Conservation (phyloP, 805 yeast genomes). For the Saturnispora besseyi region DNA sequence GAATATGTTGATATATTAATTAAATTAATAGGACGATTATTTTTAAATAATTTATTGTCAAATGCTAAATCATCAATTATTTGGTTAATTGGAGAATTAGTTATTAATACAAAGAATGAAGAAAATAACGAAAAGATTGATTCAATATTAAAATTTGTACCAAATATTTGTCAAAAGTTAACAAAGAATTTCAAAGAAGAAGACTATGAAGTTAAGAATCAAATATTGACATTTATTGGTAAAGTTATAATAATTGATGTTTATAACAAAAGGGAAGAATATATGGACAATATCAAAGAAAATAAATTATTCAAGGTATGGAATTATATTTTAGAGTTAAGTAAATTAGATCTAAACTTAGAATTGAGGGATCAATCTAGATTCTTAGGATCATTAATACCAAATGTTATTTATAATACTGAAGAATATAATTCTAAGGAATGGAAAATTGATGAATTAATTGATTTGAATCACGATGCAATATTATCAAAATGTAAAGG, state of each 20-base stretch:
- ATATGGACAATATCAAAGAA: conserved; percentile 29
- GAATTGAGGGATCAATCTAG: conserved; percentile 85
- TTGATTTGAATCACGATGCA: conserved; percentile 8
- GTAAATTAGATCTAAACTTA: conserved; percentile 63
- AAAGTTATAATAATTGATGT: conserved; percentile 56
- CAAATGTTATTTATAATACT: conserved; percentile 29
- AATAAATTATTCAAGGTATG: conserved; percentile 41
- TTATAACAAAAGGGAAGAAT: conserved; percentile 25
- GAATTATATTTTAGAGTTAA: conserved; percentile 49
- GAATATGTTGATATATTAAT: conserved; percentile 47
- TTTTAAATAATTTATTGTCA: conserved; percentile 13
- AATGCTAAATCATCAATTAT: conserved; percentile 72
- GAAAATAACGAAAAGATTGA: neutral
- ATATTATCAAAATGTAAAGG: conserved; percentile 13
- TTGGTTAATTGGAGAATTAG: conserved; percentile 87
- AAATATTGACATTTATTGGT: conserved; percentile 63
- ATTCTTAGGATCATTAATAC: conserved; percentile 53
- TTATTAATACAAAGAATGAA: conserved; percentile 19
- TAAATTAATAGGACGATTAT: conserved; percentile 31
- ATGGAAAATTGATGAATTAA: conserved; percentile 15
- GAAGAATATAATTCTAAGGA: conserved; percentile 12
- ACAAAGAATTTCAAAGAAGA: conserved; percentile 46
- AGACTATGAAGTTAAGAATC: conserved; percentile 49
- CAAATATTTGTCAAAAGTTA: conserved; percentile 63
- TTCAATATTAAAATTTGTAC: conserved; percentile 34